A percentile compares a stretch with the other conserved stretches of the same genome.
Conservation (phyloP, 2,329 filamentous ascomycete species). For the Sporothrix globosa region DNA sequence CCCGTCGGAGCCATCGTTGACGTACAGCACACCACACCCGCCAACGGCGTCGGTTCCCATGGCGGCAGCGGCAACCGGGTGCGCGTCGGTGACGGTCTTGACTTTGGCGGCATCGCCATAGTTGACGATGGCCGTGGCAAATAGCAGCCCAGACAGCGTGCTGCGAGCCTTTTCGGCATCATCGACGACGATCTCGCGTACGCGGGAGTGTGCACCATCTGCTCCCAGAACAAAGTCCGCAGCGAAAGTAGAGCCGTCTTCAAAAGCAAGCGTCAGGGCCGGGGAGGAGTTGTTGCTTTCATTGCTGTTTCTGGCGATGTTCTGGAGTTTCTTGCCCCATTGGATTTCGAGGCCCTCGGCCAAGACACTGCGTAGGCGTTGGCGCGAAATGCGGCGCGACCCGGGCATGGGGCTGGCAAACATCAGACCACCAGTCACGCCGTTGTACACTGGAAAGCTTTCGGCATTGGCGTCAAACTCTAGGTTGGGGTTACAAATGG, state of each 20-base stretch:
- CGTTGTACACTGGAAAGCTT: conserved; percentile 43
- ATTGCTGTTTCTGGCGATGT: conserved; percentile 11
- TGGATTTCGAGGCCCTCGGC: conserved; percentile 42
- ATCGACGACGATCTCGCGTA: conserved; percentile 42
- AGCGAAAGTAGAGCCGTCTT: conserved; percentile 37
- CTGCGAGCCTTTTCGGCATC: conserved; percentile 37
- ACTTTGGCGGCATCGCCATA: conserved; percentile 41
- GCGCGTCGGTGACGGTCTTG: conserved; percentile 38
- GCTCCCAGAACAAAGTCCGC: conserved; percentile 43
- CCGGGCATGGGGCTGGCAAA: conserved; percentile 44
- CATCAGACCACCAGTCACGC: conserved; percentile 45
- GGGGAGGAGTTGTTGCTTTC: conserved; percentile 11
- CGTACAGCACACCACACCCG: conserved; percentile 39
- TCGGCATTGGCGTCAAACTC: conserved; percentile 42
- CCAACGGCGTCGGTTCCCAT: conserved; percentile 41
- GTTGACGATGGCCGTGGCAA: conserved; percentile 40
- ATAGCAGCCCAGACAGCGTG: conserved; percentile 42
- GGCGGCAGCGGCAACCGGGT: conserved; percentile 42
- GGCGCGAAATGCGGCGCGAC: conserved; percentile 44
- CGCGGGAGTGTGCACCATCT: conserved; percentile 42
- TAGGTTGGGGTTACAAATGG: conserved; percentile 45
- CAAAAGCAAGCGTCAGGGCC: conserved; percentile 39
- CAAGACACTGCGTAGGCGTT: conserved; percentile 43
- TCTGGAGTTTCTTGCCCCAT: conserved; percentile 40
- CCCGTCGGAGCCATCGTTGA: conserved; percentile 32